Evolutionary conservation across 1,284 basidiomycete species (phyloP), one percentile per base, ranked within the genome.

Genomic region (Cryptococcus maquisensis): DNA sequence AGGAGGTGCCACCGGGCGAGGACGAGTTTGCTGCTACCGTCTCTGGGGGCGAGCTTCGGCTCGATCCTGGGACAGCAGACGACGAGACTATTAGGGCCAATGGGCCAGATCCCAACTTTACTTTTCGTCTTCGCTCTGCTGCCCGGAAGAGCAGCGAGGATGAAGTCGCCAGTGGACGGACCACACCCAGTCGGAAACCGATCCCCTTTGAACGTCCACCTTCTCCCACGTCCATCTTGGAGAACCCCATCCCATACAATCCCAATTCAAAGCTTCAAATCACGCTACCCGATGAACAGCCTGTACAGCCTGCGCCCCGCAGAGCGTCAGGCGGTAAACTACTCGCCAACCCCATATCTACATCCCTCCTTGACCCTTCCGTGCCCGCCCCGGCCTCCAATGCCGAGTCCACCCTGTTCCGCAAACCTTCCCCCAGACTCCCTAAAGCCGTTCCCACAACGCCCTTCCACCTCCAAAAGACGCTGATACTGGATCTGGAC

Each of bases 401-500:
- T 20, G 61, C 59, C 23, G 50, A 60, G n/a, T 54, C 57, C 8
- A 47, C 53, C 5, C 38, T 59, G 6, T 55, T 59, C 35, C 54
- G 57, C 6, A 56, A 51, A 47, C 35, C 50, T 8, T 51, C 51
- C 9, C 50, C 53, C 4, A 53, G 37, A 37, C 35, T 46, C 2
- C 47, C 51, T 2, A 51, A 59, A 10, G 36, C 55, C 16, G 78
- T 43, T 64, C 80, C 51, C 63, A 77, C 39, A 65, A 83, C 85
- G 0, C 84, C 86, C 1, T 86, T 93, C 65, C 87, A 87, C 68
- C 78, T 83, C 20, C 89, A 84, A 44, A 97, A 97, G 79, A 95
- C 91, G 0, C 84, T 97, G 28, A 92, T 97, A 20, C 84, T 98
- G 46, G 95, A 98, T 77, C 80, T 98, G 40, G 95, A 98, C 74